Conservation (phyloP, 441 rosid species). For the Macaranga tanarius region DNA sequence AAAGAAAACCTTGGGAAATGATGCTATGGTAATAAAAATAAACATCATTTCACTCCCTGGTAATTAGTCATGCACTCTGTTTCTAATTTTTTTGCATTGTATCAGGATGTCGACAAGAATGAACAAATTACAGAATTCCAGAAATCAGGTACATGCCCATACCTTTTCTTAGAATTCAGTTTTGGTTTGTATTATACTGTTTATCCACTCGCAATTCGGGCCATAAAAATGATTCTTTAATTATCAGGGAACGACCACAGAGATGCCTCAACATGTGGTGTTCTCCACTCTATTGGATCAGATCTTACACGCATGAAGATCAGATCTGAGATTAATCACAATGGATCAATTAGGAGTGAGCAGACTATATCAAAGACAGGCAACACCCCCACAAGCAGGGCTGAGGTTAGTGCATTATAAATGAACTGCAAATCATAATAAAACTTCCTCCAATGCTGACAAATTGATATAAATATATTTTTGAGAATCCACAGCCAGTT, state of each 20-base stretch:
- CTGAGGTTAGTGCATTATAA: slow-evolving; percentile 42
- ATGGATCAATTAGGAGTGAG: slow-evolving; percentile 53
- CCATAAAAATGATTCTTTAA: slow-evolving; percentile 1
- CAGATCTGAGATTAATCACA: slow-evolving; percentile 51
- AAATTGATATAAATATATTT: not conserved
- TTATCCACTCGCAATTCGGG: not conserved
- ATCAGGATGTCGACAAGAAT: slow-evolving; percentile 53
- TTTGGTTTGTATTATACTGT: not conserved
- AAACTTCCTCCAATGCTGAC: not conserved
- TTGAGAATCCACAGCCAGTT: slow-evolving; percentile 50
- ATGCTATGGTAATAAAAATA: slow-evolving; percentile 48
- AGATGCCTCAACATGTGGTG: slow-evolving; percentile 81
- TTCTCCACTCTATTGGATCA: slow-evolving; percentile 84
- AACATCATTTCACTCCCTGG: slow-evolving; percentile 1
- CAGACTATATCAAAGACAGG: slow-evolving; percentile 60
- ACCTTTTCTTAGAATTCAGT: not conserved
- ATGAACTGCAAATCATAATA: not conserved
- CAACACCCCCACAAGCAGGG: slow-evolving; percentile 69
- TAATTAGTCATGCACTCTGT: not conserved
- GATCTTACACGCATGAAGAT: slow-evolving; percentile 83
- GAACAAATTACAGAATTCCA: slow-evolving; percentile 33
- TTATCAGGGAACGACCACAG: slow-evolving; percentile 38
- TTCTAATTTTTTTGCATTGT: slow-evolving; percentile 13
- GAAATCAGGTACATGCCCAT: slow-evolving; percentile 31
- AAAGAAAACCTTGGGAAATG: slow-evolving; percentile 51